Percentiles rank a stretch among this genome's conserved stretches.
These are phyloP conservation scores for Camellia granthamiana DNA, from an alignment of 148 eudicot species.

Conservation along the genomic window DNA sequence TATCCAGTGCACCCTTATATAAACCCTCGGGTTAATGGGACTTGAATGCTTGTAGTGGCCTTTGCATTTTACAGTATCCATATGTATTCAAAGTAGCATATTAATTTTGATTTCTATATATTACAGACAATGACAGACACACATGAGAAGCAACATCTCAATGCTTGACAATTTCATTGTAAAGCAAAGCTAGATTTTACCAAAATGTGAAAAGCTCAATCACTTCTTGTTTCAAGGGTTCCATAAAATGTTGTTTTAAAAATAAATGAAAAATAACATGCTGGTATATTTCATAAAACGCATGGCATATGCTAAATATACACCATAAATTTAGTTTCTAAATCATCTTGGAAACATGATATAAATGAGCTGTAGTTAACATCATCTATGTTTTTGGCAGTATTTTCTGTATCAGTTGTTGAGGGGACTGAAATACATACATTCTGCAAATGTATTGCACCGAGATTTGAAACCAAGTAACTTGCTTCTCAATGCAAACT, in stretches of 20 bases:
- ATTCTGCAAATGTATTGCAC: slow-evolving; percentile 92
- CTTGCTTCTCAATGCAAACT: slow-evolving; percentile 87
- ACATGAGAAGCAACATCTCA: not conserved
- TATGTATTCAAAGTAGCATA: not conserved
- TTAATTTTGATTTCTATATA: not conserved
- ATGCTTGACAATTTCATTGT: not conserved
- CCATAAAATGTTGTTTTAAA: not conserved
- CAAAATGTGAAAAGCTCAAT: slow-evolving; percentile 5
- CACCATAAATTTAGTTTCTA: not conserved
- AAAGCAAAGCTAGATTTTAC: not conserved
- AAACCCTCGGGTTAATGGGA: not conserved
- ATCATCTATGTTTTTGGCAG: slow-evolving; percentile 41
- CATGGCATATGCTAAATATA: not conserved
- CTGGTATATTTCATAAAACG: not conserved
- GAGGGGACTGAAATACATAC: slow-evolving; percentile 83
- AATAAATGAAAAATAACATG: not conserved
- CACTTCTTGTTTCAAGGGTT: not conserved
- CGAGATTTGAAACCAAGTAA: slow-evolving; percentile 98
- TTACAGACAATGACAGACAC: not conserved
- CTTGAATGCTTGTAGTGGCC: not conserved
- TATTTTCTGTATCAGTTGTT: slow-evolving; percentile 89
- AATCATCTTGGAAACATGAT: not conserved
- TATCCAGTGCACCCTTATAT: not conserved
- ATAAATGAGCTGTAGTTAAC: slow-evolving; percentile 3
- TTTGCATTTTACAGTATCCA: not conserved